These are phyloP conservation scores for Beverwykella pulmonaria DNA, from an alignment of 495 filamentous ascomycete genomes.

Conservation along the genomic window DNA sequence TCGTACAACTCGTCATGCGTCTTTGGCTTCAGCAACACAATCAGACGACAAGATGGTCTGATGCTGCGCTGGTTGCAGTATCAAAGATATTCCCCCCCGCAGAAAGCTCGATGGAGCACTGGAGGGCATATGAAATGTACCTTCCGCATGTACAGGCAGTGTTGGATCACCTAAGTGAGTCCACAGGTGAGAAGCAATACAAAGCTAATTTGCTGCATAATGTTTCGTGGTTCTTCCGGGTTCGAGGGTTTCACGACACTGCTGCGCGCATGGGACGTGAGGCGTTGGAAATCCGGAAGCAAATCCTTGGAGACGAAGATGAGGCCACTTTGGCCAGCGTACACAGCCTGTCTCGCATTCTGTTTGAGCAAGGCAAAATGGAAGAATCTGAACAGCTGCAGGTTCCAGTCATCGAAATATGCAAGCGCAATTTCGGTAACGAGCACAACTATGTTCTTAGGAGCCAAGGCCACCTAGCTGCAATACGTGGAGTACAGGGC, in stretches of 20 bases:
- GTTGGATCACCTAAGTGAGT: neutral
- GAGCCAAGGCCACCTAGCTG: neutral
- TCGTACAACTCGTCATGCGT: slow-evolving; percentile 7
- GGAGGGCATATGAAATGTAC: neutral
- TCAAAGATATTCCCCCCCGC: neutral
- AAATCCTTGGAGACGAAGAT: slow-evolving; percentile 1
- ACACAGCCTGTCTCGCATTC: slow-evolving; percentile 1
- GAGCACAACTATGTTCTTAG: neutral
- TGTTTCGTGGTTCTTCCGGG: neutral
- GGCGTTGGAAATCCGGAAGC: neutral
- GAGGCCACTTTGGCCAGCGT: slow-evolving; percentile 2
- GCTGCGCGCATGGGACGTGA: neutral
- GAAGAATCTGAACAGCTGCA: slow-evolving; percentile 4
- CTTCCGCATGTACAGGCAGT: slow-evolving; percentile 5
- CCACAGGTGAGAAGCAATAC: neutral
- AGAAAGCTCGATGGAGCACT: neutral
- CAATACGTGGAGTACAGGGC: slow-evolving; percentile 1
- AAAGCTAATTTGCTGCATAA: neutral
- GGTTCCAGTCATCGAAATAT: slow-evolving; percentile 1
- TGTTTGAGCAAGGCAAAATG: slow-evolving; percentile 6
- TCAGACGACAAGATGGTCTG: neutral
- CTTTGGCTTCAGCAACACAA: slow-evolving; percentile 4
- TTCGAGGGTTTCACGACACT: slow-evolving; percentile 1
- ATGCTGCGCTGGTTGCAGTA: neutral
- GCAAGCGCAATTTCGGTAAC: neutral